A percentile compares a stretch with the other conserved stretches of the same genome.
These are phyloP conservation scores for Galerina sulciceps DNA, from an alignment of 768 basidiomycete species.

Conservation along the genomic window DNA sequence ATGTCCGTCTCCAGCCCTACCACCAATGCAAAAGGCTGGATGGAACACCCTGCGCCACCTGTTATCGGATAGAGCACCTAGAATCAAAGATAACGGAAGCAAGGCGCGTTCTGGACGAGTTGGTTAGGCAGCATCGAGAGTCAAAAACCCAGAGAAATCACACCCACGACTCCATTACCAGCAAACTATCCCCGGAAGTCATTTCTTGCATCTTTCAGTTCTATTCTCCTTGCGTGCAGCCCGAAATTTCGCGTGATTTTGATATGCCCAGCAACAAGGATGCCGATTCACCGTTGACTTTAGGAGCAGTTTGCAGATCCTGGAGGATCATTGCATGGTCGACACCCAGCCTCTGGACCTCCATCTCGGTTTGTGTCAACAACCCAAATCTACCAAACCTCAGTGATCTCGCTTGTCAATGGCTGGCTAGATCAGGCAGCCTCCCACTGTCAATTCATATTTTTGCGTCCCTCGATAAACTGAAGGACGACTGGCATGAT, in stretches of 20 bases:
- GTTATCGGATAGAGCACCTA: not conserved
- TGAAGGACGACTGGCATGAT: too few species aligned
- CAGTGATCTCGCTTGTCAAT: not conserved
- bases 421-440: not conserved
- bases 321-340: conserved; percentile 11
- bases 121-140: not conserved
- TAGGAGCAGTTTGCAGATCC: conserved; percentile 5
- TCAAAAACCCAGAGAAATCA: not conserved
- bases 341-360: not conserved
- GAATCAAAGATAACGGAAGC: not conserved
- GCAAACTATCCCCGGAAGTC: not conserved
- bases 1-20: too few species aligned
- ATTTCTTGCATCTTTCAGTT: not conserved
- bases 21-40: too few species aligned
- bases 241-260: too few species aligned
- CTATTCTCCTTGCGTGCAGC: not conserved
- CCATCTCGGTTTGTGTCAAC: not conserved
- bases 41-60: not conserved
- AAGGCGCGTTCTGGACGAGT: not conserved
- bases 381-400: not conserved
- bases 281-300: not conserved
- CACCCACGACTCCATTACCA: not conserved
- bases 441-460: not conserved
- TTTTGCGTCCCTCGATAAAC: too few species aligned
- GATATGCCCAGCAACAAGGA: too few species aligned